Conservation (phyloP, 192 early-diverging fungal genomes). For the Jimgerdemannia flammicorona region DNA sequence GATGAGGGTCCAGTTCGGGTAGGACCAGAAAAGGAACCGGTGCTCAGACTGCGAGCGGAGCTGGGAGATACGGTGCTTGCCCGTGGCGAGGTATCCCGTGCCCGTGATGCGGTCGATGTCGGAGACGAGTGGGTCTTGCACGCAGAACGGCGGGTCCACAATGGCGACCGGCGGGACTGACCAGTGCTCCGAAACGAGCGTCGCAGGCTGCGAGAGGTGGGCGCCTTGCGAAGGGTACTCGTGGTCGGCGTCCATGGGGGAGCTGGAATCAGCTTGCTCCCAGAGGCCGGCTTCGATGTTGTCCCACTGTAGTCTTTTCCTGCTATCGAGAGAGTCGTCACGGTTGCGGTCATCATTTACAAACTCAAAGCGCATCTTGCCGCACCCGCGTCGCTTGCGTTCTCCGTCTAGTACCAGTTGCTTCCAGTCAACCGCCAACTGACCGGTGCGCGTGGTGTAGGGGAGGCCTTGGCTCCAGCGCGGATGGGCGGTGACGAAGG, state of each 20-base stretch:
- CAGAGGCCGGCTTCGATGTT: constrained; percentile 8
- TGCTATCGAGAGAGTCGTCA: neutral
- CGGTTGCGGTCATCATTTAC: neutral
- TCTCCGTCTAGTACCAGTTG: constrained; percentile 18
- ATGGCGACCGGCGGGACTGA: constrained; percentile 9
- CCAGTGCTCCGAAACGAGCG: constrained; percentile 5
- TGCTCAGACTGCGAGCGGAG: constrained; percentile 13
- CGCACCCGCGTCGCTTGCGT: neutral
- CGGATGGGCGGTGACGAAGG: constrained; percentile 11
- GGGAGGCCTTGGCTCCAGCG: constrained; percentile 13
- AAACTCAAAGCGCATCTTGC: neutral
- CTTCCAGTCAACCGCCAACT: constrained; percentile 21
- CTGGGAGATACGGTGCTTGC: constrained; percentile 19
- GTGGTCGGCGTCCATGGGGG: constrained; percentile 6
- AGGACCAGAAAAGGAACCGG: constrained; percentile 30
- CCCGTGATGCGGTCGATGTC: constrained; percentile 23
- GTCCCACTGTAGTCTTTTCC: constrained; percentile 8
- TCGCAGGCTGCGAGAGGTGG: neutral
- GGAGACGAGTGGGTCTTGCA: constrained; percentile 29
- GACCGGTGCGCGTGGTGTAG: constrained; percentile 7
- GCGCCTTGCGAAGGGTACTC: neutral
- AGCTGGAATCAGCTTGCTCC: constrained; percentile 4
- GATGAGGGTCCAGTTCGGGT: constrained; percentile 25
- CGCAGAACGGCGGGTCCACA: constrained; percentile 16
- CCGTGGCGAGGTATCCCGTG: constrained; percentile 24